Percentiles rank a stretch among this genome's conserved stretches.
These are phyloP conservation scores for Chaetomium globosum DNA, from an alignment of 2,329 filamentous ascomycete species.

Conservation along the genomic window DNA sequence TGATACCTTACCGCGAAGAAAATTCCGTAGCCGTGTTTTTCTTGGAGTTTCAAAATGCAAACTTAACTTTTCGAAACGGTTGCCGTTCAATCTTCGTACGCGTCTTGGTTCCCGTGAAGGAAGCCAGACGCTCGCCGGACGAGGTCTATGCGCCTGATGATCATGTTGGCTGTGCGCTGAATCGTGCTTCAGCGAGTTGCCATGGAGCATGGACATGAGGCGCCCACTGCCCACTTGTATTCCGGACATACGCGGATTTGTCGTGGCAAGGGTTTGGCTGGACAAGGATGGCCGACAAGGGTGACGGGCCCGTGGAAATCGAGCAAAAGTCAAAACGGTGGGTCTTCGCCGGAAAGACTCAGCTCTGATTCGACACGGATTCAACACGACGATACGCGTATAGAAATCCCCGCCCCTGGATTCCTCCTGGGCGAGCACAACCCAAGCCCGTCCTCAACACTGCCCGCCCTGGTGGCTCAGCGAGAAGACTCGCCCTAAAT, in stretches of 20 bases:
- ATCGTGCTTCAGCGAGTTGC: too few species aligned
- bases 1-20: too few species aligned
- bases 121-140: too few species aligned
- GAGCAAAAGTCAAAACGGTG: background rate
- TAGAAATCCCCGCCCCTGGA: background rate
- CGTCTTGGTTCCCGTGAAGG: too few species aligned
- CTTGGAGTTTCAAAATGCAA: too few species aligned
- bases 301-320: background rate
- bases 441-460: background rate
- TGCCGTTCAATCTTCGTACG: too few species aligned
- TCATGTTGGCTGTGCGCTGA: too few species aligned
- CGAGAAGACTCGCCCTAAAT: background rate
- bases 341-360: background rate
- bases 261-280: background rate
- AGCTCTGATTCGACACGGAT: background rate
- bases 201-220: too few species aligned
- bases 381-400: slow-evolving; percentile 5
- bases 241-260: background rate
- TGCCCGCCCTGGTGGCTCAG: slow-evolving; percentile 9
- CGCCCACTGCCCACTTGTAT: too few species aligned
- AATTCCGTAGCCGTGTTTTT: too few species aligned
- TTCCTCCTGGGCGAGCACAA: background rate
- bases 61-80: too few species aligned
- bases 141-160: too few species aligned
- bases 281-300: background rate